Base-by-base conservation (phyloP, 768 basidiomycete genomes). In the Boletus huronensis region DNA sequence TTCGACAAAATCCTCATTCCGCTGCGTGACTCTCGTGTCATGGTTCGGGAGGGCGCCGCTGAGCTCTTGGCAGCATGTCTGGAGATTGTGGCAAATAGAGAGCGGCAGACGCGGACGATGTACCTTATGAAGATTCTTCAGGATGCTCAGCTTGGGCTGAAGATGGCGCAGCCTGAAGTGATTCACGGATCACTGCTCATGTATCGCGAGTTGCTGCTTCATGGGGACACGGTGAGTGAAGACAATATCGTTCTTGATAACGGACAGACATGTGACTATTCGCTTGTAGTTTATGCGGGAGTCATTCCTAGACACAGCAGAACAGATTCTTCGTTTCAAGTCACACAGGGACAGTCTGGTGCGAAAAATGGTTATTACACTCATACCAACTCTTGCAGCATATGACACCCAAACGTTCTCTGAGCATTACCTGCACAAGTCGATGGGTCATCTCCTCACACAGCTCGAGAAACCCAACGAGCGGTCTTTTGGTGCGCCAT, bases 321-420 rank as follows among this genome's bases (percentile, higher is more conserved):
- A 98, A 50, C 85, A 90, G 59, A 91, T 98, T 44, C 77, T 98
- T 28, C 82, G 84, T 35, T 97, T 95, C 77, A 88, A 87, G 69
- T 82, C 87, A 9, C 89, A 93, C 68, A 82, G 92, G 58, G 97
- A 99, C 63, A 75, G 82, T 19, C 82, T 93, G 36, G 88, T 99
- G 55, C 85, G 93, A 41, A 90, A 91, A 71, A 93, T 93, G 76
- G 95, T 98, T 55, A 94, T 98, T 65, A 89, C 90, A 8, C 84
- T 99, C 66, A 94, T 99, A 42, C 96, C 97, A 1, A 90, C 91
- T 5, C 82, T 98, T 58, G 96, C 95, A 23, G 86, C 88, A 3
- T 99, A 98, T 70, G 93, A 98, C 66, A 91, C 91, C 1, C 85
- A 90, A 67, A 91, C 88, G 1, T 99, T 99, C 64, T 87, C 87